These are phyloP conservation scores for Suillus alpinus DNA, from an alignment of 768 basidiomycete species.

Conservation along the genomic window DNA sequence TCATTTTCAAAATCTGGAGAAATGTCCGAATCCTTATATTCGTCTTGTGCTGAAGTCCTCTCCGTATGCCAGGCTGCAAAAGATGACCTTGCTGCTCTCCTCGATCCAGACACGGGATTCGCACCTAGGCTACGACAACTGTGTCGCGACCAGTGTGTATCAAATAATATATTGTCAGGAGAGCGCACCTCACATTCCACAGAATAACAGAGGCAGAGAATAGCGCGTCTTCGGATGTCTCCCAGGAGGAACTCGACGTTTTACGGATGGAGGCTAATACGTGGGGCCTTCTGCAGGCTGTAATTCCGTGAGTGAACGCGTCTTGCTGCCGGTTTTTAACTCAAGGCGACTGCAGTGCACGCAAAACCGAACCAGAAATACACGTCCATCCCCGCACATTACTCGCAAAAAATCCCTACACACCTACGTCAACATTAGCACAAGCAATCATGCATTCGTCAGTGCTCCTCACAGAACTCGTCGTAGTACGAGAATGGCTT, in stretches of 20 bases:
- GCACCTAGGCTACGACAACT: constrained; percentile 58
- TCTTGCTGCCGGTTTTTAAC: constrained; percentile 1
- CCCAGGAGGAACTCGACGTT: constrained; percentile 55
- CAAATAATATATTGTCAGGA: background rate
- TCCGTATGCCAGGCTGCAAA: constrained; percentile 52
- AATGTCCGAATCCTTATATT: constrained; percentile 46
- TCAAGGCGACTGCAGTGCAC: constrained; percentile 42
- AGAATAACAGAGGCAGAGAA: constrained; percentile 57
- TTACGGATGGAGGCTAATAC: constrained; percentile 76
- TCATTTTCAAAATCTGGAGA: background rate
- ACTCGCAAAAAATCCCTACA: constrained; percentile 74
- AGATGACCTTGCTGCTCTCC: constrained; percentile 55
- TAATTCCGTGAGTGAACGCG: constrained; percentile 60
- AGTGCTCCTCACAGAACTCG: constrained; percentile 67
- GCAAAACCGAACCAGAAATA: constrained; percentile 56
- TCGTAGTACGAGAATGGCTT: constrained; percentile 86
- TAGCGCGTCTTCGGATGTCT: constrained; percentile 31
- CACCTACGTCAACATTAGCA: constrained; percentile 71
- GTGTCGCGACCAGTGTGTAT: constrained; percentile 56
- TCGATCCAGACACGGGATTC: constrained; percentile 67
- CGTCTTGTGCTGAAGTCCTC: constrained; percentile 68
- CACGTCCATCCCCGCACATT: constrained; percentile 52
- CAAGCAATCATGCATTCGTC: constrained; percentile 70
- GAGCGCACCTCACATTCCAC: background rate
- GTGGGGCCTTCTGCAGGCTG: constrained; percentile 75